Base-by-base conservation (phyloP, 208 protist species). In the Acanthamoeba comandoni region DNA sequence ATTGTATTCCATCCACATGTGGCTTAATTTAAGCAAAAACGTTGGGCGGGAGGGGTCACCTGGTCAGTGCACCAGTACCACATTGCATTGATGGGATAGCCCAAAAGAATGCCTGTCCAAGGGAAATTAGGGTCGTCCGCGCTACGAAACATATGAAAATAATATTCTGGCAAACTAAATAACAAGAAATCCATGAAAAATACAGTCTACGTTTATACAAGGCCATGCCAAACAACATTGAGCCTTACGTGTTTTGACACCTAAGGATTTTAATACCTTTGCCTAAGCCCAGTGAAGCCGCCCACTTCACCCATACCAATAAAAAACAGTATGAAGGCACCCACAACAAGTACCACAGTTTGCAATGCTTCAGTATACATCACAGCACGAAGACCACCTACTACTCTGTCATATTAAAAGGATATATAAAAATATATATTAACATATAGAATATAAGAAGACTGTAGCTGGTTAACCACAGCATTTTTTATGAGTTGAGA, bases 41-140 rank as follows among this genome's bases (percentile, higher is more conserved):
- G 4, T 73, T 26, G 43, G 29, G n/a, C n/a, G 35, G 35, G 35
- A 5, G 35, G 35, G 35, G 35, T 24, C 57, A 93, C 84, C 85
- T 94, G 93, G 65, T 94, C 93, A 2, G 79, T 92, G 53, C 85
- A 94, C 93, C 93, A 94, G 57, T 94, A 94, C 87, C 88, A 93
- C 29, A 93, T 69, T 12, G 71, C 51, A 31, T 51, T 67, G 52
- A 93, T 75, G 39, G 92, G 55, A 39, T 88, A 82, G 5, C 80
- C 80, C 80, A 89, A 26, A 9, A 92, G 39, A 11, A 91, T 71
- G 15, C 92, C 92, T 29, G 91, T 91, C 79, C 67, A 79, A 15
- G 92, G 92, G 57, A 94, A 94, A 12, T 94, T 48, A 35, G 24
- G 65, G 57, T 94, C 82, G 17, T 24, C 51, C 2, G 80, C 80